A percentile compares a stretch with the other conserved stretches of the same genome.
phyloP scores from a whole-genome alignment of 345 rosid genomes.

The Lepidium africanum region DNA sequence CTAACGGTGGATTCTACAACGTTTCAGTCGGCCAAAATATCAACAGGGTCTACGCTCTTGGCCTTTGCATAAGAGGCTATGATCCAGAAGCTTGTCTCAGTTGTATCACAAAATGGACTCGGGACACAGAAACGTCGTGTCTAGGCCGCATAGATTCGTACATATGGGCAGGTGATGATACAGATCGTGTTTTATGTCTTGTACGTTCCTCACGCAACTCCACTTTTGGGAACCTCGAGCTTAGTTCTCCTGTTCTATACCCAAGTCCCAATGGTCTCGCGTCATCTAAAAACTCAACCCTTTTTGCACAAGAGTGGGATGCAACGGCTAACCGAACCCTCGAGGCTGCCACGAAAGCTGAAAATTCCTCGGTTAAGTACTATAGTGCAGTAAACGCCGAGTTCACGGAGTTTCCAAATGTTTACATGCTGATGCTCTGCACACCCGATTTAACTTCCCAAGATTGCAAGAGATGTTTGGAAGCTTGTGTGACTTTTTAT shows the following conservation, averaged over 20 bases:
- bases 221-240: constrained; percentile 16
- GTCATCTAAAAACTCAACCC: not conserved
- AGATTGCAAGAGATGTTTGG: constrained; percentile 25
- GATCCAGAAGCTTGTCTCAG: constrained; percentile 5
- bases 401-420: not conserved
- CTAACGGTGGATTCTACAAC: constrained; percentile 11
- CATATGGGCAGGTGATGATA: not conserved
- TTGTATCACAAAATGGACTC: not conserved
- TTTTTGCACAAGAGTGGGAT: constrained; percentile 22
- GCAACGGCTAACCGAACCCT: not conserved
- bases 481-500: not conserved
- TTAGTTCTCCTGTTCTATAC: not conserved
- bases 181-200: constrained; percentile 7
- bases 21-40: constrained; percentile 10
- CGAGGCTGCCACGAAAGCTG: not conserved
- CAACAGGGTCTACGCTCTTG: constrained; percentile 22
- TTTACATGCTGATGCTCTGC: constrained; percentile 35
- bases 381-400: constrained; percentile 17
- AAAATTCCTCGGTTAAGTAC: constrained; percentile 15
- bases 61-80: constrained; percentile 26
- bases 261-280: not conserved
- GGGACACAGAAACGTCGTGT: constrained; percentile 6
- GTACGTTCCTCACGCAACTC: constrained; percentile 26
- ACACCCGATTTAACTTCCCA: constrained; percentile 36
- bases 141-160: constrained; percentile 22